Evolutionary conservation across 2,329 filamentous ascomycete species (phyloP), one percentile per base, ranked within the genome.

Genomic region (Camptophora hylomeconis): DNA sequence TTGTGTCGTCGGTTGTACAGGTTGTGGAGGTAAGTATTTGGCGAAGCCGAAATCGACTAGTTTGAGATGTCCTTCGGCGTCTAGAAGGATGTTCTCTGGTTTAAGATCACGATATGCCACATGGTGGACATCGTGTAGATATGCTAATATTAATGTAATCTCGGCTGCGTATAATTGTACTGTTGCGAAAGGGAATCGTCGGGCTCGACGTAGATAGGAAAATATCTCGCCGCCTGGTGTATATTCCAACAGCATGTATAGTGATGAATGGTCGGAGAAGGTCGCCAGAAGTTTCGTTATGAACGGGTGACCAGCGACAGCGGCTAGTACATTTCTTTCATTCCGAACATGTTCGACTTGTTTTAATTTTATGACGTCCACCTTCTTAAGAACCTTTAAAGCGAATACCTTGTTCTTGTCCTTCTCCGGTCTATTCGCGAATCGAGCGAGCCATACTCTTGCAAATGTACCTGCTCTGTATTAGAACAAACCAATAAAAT

Each of bases 281-380:
- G 69, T 72, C 19, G 72, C 65, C 23, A 75, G 60, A 50, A 76
- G 59, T 20, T 67, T 72, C 20, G 72, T 76, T 38, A 76, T 75
- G 49, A 76, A 76, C 14, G 72, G 72, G 40, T 76, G 68, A 3
- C 70, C 72, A 18, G 69, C 65, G 20, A 75, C 71, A 20, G 66
- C 65, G 18, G 67, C 65, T 12, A 77, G 64, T 19, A 72, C 65
- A 42, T 69, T 72, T 42, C 71, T 65, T 55, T 77, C 72, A 52
- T 75, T 76, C 39, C 70, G 67, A 26, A 76, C 71, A 53, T 76
- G 72, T 54, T 76, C 72, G 38, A 77, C 70, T 45, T 77, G 72
- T 58, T 77, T 76, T 44, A 76, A 54, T 34, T 71, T 69, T 45
- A 65, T 61, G 30, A 65, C 61, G 44, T 65, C 61, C 19, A 57